A percentile compares a stretch with the other conserved stretches of the same genome.
These are phyloP conservation scores for Syncephalis plumigaleata DNA, from an alignment of 371 early-diverging fungal species.

Conservation along the genomic window DNA sequence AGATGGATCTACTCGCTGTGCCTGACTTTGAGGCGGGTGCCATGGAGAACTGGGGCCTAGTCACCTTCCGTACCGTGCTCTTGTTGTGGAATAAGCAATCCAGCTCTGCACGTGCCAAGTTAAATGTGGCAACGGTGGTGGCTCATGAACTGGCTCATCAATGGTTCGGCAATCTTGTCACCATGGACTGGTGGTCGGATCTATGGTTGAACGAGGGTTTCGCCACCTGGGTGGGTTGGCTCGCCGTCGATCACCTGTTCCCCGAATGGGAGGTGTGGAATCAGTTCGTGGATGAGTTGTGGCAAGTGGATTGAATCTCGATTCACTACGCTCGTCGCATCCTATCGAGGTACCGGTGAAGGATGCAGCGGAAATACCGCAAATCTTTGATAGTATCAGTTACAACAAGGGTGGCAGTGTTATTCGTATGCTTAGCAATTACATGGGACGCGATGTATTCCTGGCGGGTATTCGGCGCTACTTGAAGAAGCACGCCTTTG, in stretches of 20 bases:
- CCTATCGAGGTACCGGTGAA: conserved; percentile 79
- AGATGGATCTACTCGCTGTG: conserved; percentile 80
- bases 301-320: conserved; percentile 50
- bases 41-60: conserved; percentile 93
- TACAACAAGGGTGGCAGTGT: conserved; percentile 90
- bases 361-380: conserved; percentile 57
- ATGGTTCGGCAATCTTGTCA: conserved; percentile 97
- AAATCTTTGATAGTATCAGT: conserved; percentile 68
- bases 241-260: conserved; percentile 61
- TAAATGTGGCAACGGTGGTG: conserved; percentile 67
- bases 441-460: conserved; percentile 54
- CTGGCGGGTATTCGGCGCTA: conserved; percentile 65
- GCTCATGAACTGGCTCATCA: conserved; percentile 93
- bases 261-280: conserved; percentile 69
- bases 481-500: conserved; percentile 56
- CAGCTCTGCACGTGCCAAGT: conserved; percentile 41
- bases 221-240: conserved; percentile 82
- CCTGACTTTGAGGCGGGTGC: conserved; percentile 79
- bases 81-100: conserved; percentile 49
- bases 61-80: conserved; percentile 73
- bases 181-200: conserved; percentile 76
- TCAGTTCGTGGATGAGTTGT: conserved; percentile 53
- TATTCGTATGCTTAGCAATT: conserved; percentile 79
- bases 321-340: conserved; percentile 73
- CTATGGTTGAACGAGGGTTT: conserved; percentile 97